Conservation (phyloP, 805 yeast genomes). For the Vanderwaltozyma yarrowii region DNA sequence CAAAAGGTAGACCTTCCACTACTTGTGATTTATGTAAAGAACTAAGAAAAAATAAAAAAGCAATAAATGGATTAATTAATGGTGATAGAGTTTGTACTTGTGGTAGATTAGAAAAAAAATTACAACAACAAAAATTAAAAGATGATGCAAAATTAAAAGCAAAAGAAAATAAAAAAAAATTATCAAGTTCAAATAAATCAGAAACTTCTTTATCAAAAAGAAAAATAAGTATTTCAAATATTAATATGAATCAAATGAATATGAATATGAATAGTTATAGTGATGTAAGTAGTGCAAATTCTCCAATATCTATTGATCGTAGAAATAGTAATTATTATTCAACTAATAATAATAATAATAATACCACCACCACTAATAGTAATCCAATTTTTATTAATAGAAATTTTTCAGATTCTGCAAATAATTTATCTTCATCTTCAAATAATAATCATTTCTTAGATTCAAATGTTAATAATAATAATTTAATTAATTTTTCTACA, state of each 20-base stretch:
- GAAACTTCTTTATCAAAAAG: background rate
- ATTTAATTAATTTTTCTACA: too few species aligned
- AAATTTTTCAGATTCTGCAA: conserved; percentile 7
- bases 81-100: conserved; percentile 48
- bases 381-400: background rate
- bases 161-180: conserved; percentile 18
- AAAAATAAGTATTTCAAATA: background rate
- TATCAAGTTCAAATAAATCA: background rate
- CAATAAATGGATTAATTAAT: background rate
- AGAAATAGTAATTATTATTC: background rate
- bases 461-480: conserved; percentile 8
- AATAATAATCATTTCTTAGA: conserved; percentile 14
- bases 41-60: conserved; percentile 51
- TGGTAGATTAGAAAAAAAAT: conserved; percentile 41
- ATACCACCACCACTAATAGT: background rate
- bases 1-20: conserved; percentile 91
- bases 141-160: conserved; percentile 25
- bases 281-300: conserved; percentile 2
- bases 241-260: background rate
- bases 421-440: conserved; percentile 7
- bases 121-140: conserved; percentile 25
- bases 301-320: conserved; percentile 1
- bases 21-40: conserved; percentile 84
- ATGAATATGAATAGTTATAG: background rate
- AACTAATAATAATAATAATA: background rate